Base-by-base conservation (phyloP, 805 yeast genomes). In the Barnettozyma pratensis region DNA sequence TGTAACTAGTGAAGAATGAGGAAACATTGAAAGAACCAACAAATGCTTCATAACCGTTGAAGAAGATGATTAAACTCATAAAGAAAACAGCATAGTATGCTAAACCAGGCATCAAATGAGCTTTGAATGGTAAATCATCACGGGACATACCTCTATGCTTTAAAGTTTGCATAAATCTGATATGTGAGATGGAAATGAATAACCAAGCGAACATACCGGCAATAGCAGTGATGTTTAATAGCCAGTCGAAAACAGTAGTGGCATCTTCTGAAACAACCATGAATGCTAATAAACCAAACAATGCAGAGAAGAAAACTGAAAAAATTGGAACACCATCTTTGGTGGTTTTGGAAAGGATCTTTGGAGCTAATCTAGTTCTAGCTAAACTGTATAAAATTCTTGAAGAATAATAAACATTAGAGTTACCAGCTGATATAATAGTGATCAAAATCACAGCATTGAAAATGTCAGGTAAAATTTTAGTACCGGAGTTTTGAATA, bases 151-250 rank as follows among this genome's bases (percentile, higher is more conserved):
- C 81, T 63, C 89, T 78, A 26, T 70, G 63, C 56, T 75, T 77
- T 57, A 87, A 68, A 34, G 84, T 82, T 38, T 71, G 65, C 83
- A 85, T 85, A 67, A 85, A 85, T 63, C 91, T 72, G 49, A 85
- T 67, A 65, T 84, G 91, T 3, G 85, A 71, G 41, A 76, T 65
- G 30, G 82, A 73, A 52, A 85, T 83, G 62, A 80, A 76, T 43
- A 80, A 75, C 91, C 91, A 83, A 14, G 87, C 75, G 56, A 84
- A 81, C 55, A 85, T 73, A 50, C 91, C 91, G 9, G 90, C 83
- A 43, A 84, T 83, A 30, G 87, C 86, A n/a, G 87, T 77, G 57
- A 85, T 83, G 64, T 83, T 84, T 55, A 84, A 68, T 50, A 85
- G 71, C 91, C 91, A 85, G 60, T 76, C 69, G 69, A 85, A 85